A percentile compares a stretch with the other conserved stretches of the same genome.
Evolutionary conservation across 371 early-diverging fungal genomes (phyloP).

Genomic region (Mucor indicus): DNA sequence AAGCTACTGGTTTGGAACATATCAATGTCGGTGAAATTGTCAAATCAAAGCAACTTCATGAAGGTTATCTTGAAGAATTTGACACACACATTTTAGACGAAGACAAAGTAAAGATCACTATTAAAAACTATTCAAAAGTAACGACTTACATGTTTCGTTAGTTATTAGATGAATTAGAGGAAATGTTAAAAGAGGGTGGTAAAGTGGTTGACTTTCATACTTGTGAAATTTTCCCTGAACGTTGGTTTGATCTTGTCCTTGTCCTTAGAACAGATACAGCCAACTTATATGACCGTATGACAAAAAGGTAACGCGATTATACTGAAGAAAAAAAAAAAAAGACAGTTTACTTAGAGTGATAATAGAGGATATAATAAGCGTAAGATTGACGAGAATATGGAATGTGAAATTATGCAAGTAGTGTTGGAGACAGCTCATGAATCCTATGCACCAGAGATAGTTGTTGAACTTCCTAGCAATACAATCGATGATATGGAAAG

Average conservation of each 20-base stretch:
- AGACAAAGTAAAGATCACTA: conserved; percentile 68
- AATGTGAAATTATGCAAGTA: conserved; percentile 98
- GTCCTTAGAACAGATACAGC: conserved; percentile 83
- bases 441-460: conserved; percentile 77
- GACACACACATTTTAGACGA: conserved; percentile 92
- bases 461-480: conserved; percentile 79
- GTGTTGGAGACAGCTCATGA: conserved; percentile 89
- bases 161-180: conserved; percentile 88
- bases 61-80: conserved; percentile 84
- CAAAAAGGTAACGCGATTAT: conserved; percentile 59
- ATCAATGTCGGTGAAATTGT: conserved; percentile 90
- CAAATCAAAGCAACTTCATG: conserved; percentile 83
- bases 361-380: conserved; percentile 79
- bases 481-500: conserved; percentile 86
- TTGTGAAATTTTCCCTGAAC: conserved; percentile 92
- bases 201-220: conserved; percentile 92
- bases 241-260: conserved; percentile 96
- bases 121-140: background rate
- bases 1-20: conserved; percentile 68
- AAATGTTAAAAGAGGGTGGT: conserved; percentile 73
- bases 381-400: conserved; percentile 96
- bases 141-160: conserved; percentile 7
- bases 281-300: conserved; percentile 83
- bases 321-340: background rate
- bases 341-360: background rate